Conservation (phyloP, 352 stramenopile species). For the Pythium vanterpoolii region DNA sequence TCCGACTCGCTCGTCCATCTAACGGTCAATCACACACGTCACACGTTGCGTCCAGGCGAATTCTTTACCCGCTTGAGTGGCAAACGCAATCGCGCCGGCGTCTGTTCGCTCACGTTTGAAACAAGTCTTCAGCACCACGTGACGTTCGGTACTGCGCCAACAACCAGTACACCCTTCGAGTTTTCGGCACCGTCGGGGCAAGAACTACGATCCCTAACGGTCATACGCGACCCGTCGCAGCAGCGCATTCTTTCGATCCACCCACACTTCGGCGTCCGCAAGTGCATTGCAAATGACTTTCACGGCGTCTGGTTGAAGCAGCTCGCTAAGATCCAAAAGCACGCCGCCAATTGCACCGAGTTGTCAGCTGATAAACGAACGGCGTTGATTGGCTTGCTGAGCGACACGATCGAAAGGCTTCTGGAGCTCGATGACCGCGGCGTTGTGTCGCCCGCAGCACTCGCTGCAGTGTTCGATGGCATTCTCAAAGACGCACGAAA, state of each 20-base stretch:
- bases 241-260: background rate
- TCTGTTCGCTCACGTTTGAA: background rate
- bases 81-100: background rate
- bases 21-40: background rate
- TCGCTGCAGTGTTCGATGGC: background rate
- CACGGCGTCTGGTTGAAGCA: background rate
- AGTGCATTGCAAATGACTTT: background rate
- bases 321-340: background rate
- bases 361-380: background rate
- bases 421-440: background rate
- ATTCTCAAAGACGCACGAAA: background rate
- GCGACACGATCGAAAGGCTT: background rate
- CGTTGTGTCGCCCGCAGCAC: background rate
- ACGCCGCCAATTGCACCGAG: background rate
- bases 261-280: background rate
- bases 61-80: background rate
- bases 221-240: background rate
- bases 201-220: background rate
- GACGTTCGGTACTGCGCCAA: background rate
- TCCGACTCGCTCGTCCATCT: no score
- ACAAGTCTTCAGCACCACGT: background rate
- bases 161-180: background rate
- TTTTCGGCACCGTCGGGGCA: background rate
- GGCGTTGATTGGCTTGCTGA: background rate
- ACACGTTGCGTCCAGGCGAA: background rate